These are phyloP conservation scores for Ogataea ramenticola DNA, from an alignment of 805 yeast genomes.

Conservation along the genomic window DNA sequence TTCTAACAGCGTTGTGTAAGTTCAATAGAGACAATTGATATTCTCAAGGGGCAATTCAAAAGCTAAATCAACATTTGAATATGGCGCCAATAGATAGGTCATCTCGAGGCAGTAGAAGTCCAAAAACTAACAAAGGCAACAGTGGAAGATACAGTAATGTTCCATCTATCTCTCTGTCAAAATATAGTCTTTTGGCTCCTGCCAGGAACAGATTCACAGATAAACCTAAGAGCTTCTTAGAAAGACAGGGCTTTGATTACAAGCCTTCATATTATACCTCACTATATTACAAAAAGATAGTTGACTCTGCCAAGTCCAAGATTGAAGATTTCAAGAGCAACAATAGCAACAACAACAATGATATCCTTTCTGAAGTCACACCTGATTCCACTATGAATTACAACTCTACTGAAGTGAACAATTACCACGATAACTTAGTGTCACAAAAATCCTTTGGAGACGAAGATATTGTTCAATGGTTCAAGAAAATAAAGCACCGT, in stretches of 20 bases:
- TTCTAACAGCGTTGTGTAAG: no score
- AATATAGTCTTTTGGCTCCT: background rate
- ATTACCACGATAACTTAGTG: no score
- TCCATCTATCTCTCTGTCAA: conserved; percentile 1
- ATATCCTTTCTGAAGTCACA: background rate
- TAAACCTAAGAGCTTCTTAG: background rate
- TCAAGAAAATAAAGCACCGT: background rate
- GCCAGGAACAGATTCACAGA: background rate
- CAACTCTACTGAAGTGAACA: no score
- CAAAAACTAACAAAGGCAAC: background rate
- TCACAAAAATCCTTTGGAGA: background rate
- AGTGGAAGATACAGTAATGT: background rate
- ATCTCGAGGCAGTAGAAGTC: background rate
- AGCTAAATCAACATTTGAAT: no score
- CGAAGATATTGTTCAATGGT: background rate
- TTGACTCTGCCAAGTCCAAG: conserved; percentile 1
- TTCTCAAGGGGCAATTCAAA: background rate
- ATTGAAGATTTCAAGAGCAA: background rate
- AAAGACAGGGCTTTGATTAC: background rate
- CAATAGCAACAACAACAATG: background rate
- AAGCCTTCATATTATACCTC: conserved; percentile 3
- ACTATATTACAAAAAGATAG: conserved; percentile 2
- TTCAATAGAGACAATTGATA: background rate
- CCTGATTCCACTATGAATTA: background rate
- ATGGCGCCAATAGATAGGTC: background rate